phyloP scores from a whole-genome alignment of 2,329 filamentous ascomycete species.

The Talaromyces funiculosus region DNA sequence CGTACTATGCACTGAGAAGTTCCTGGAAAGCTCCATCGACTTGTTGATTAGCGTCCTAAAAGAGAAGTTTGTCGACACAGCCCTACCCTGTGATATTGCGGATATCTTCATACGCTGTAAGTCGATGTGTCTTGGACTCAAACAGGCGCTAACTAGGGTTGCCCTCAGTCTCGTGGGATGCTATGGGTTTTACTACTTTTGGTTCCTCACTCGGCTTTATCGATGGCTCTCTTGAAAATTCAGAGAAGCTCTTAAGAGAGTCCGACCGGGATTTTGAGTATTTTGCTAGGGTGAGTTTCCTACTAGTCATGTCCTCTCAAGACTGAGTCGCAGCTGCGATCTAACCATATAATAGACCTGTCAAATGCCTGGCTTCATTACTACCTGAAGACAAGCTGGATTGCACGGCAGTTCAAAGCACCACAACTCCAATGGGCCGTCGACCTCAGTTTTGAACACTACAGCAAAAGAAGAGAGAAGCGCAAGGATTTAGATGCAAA shows the following conservation, averaged over 20 bases:
- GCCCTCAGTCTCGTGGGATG: constrained; percentile 3
- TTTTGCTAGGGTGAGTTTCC: constrained; percentile 1
- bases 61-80: background rate
- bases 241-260: background rate
- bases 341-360: constrained; percentile 4
- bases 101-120: constrained; percentile 1
- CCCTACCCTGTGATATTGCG: constrained; percentile 2
- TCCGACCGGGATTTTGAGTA: constrained; percentile 10
- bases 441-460: constrained; percentile 13
- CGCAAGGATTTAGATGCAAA: background rate
- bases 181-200: constrained; percentile 9
- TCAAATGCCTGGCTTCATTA: constrained; percentile 18
- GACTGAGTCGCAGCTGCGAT: background rate
- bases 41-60: background rate
- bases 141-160: background rate
- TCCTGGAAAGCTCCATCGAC: constrained; percentile 1
- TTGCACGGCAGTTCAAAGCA: constrained; percentile 2
- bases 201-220: constrained; percentile 6
- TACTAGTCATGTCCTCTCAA: background rate
- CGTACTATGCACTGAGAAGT: background rate
- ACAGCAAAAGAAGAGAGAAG: constrained; percentile 2
- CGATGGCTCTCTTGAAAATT: background rate
- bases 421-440: constrained; percentile 14
- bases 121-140: background rate
- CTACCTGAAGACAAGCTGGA: constrained; percentile 14